Percentiles rank a stretch among this genome's conserved stretches.
Evolutionary conservation across 352 stramenopile genomes (phyloP).

Genomic region (Phytophthora podocarpi): DNA sequence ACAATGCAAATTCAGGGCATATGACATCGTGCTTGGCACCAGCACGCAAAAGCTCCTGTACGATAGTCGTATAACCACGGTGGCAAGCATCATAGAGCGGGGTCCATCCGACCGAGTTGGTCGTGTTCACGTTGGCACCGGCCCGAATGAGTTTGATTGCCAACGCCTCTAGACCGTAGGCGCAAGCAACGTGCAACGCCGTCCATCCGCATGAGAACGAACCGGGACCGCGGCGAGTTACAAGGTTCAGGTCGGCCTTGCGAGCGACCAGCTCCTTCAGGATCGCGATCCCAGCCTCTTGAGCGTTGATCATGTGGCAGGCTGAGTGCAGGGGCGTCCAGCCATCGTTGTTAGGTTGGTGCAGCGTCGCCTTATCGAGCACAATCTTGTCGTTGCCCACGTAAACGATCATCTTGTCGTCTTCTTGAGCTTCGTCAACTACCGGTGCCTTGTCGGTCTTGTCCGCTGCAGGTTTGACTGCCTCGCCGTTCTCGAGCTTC

Average conservation of each 20-base stretch:
- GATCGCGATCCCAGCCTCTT: slow-evolving; percentile 77
- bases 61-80: slow-evolving; percentile 65
- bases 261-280: slow-evolving; percentile 65
- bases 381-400: slow-evolving; percentile 75
- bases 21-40: slow-evolving; percentile 67
- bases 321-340: slow-evolving; percentile 81
- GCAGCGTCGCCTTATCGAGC: slow-evolving; percentile 66
- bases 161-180: slow-evolving; percentile 75
- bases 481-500: slow-evolving; percentile 31
- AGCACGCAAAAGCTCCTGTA: slow-evolving; percentile 66
- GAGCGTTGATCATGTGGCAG: slow-evolving; percentile 73
- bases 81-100: slow-evolving; percentile 82
- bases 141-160: slow-evolving; percentile 80
- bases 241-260: slow-evolving; percentile 63
- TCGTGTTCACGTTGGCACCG: slow-evolving; percentile 66
- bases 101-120: slow-evolving; percentile 77
- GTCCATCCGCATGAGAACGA: slow-evolving; percentile 84
- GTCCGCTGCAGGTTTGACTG: slow-evolving; percentile 2
- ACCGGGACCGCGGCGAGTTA: slow-evolving; percentile 70
- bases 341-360: slow-evolving; percentile 76
- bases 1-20: slow-evolving; percentile 82
- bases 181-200: slow-evolving; percentile 76
- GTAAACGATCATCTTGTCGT: slow-evolving; percentile 65
- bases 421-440: slow-evolving; percentile 27
- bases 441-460: slow-evolving; percentile 17